Percentiles rank a stretch among this genome's conserved stretches.
Evolutionary conservation across 306 rosid species (phyloP).

Genomic region (Castanospermum australe): DNA sequence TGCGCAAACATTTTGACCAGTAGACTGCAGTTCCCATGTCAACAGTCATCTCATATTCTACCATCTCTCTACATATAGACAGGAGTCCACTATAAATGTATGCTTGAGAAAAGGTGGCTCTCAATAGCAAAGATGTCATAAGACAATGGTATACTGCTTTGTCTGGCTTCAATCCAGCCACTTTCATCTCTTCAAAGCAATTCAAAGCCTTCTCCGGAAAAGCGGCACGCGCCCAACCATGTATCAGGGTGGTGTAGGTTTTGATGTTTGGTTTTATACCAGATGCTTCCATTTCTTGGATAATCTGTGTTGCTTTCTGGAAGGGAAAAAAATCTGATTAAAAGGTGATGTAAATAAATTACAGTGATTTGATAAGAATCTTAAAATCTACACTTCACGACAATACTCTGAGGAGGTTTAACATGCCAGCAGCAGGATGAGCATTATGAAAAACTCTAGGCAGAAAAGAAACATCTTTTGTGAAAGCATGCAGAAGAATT

Average conservation of each 20-base stretch:
- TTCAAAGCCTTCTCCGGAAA: constrained; percentile 88
- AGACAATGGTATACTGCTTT: constrained; percentile 94
- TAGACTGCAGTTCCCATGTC: constrained; percentile 99
- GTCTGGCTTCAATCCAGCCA: constrained; percentile 82
- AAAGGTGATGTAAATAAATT: constrained; percentile 14
- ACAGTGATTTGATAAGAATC: neutral
- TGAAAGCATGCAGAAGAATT: neutral
- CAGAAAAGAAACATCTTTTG: neutral
- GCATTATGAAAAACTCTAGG: neutral
- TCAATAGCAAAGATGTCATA: constrained; percentile 87
- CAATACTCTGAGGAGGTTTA: neutral
- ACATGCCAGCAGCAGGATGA: neutral
- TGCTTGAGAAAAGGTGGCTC: constrained; percentile 82
- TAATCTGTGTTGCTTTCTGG: constrained; percentile 74
- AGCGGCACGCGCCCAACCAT: constrained; percentile 97
- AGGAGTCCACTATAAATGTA: constrained; percentile 65
- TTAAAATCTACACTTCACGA: neutral
- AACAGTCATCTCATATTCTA: constrained; percentile 66
- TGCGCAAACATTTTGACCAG: constrained; percentile 84
- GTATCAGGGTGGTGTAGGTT: constrained; percentile 83
- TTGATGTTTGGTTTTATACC: constrained; percentile 88
- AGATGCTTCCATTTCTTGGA: constrained; percentile 70
- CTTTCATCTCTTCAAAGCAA: constrained; percentile 86
- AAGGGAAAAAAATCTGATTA: constrained; percentile 6
- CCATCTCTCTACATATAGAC: constrained; percentile 76